phyloP scores from a whole-genome alignment of 345 rosid genomes.

The Kandelia obovata region DNA sequence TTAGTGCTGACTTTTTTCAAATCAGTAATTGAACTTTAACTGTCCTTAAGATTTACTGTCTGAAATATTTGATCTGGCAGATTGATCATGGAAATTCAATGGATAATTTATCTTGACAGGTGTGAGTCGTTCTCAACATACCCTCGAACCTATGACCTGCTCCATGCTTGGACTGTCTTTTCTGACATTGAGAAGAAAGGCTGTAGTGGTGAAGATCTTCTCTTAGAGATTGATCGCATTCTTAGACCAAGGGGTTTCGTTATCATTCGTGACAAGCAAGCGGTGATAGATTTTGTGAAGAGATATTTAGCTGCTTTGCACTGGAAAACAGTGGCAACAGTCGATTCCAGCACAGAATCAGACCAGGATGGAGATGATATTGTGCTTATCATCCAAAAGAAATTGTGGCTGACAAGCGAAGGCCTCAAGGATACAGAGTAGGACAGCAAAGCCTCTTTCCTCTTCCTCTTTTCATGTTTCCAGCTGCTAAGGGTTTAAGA shows the following conservation, averaged over 20 bases:
- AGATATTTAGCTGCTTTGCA: slow-evolving; percentile 63
- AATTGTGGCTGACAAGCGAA: slow-evolving; percentile 78
- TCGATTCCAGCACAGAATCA: slow-evolving; percentile 36
- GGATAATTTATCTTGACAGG: slow-evolving; percentile 37
- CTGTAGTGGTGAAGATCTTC: slow-evolving; percentile 70
- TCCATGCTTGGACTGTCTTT: background rate
- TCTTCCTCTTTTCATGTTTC: slow-evolving; percentile 1
- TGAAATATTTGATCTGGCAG: background rate
- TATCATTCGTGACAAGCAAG: slow-evolving; percentile 59
- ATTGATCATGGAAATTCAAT: background rate
- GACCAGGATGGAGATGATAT: slow-evolving; percentile 48
- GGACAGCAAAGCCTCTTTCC: background rate
- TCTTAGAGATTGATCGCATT: slow-evolving; percentile 81
- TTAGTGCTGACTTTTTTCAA: background rate
- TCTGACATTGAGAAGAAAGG: slow-evolving; percentile 41
- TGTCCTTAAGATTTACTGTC: background rate
- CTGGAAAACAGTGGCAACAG: slow-evolving; percentile 61
- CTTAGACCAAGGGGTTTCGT: slow-evolving; percentile 73
- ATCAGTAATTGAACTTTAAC: background rate
- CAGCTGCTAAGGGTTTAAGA: slow-evolving; percentile 27
- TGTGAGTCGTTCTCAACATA: slow-evolving; percentile 82
- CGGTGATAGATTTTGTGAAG: slow-evolving; percentile 51
- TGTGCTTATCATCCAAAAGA: slow-evolving; percentile 64
- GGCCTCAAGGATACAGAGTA: slow-evolving; percentile 64
- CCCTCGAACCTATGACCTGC: slow-evolving; percentile 71